phyloP scores from a whole-genome alignment of 768 basidiomycete genomes.

The Lentinula sp. region DNA sequence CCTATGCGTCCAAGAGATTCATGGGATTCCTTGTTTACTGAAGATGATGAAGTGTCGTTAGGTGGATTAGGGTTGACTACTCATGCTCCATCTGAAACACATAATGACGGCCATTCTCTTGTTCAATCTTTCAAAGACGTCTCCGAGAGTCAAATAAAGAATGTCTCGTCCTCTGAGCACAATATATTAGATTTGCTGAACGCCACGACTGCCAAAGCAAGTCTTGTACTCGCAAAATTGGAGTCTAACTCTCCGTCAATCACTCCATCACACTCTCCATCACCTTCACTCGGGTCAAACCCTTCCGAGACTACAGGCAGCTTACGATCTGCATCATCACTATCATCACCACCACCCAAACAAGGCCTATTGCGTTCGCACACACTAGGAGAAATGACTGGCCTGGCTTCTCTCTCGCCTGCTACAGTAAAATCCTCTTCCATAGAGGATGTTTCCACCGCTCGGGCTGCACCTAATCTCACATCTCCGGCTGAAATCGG shows the following conservation, averaged over 20 bases:
- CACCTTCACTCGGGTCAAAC: neutral
- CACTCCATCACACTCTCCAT: neutral
- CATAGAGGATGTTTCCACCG: neutral
- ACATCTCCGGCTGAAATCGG: neutral
- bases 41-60: neutral
- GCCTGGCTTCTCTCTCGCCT: neutral
- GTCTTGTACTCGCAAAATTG: neutral
- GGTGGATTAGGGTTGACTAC: too few relatives aligned
- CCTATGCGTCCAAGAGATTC: neutral
- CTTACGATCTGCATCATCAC: neutral
- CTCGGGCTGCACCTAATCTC: neutral
- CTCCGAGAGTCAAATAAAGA: too few relatives aligned
- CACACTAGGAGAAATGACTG: neutral
- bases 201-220: neutral
- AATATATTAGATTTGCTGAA: neutral
- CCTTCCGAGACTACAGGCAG: neutral
- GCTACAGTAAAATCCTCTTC: neutral
- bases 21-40: neutral
- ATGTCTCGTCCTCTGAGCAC: too few relatives aligned
- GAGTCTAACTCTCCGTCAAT: neutral
- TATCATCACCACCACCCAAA: neutral
- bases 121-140: too few relatives aligned
- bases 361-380: neutral
- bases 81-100: too few relatives aligned
- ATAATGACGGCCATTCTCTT: too few relatives aligned